Evolutionary conservation across 257 asterid genomes (phyloP).

Genomic region (Gentiana dahurica): DNA sequence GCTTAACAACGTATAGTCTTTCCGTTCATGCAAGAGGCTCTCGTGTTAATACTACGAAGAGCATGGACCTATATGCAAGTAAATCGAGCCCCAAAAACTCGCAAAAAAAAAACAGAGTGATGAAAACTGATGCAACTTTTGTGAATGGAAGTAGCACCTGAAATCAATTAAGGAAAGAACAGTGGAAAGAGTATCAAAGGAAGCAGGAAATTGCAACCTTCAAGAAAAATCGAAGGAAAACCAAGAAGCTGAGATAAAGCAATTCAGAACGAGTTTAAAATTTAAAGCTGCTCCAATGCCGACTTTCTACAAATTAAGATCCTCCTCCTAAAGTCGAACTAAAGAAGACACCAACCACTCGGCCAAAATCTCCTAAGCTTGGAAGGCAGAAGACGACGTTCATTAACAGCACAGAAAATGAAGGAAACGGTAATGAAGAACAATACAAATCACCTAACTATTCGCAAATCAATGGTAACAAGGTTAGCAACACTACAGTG

Average conservation of each 20-base stretch:
- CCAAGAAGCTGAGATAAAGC: slow-evolving; percentile 76
- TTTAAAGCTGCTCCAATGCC: slow-evolving; percentile 95
- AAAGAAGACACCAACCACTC: slow-evolving; percentile 79
- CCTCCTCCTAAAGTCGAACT: slow-evolving; percentile 74
- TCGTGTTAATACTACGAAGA: too few species aligned
- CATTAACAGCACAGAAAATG: slow-evolving; percentile 24
- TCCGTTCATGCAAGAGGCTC: too few species aligned
- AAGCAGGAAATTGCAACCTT: slow-evolving; percentile 39
- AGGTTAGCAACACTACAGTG: slow-evolving; percentile 17
- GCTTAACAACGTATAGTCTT: too few species aligned
- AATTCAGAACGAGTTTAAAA: slow-evolving; percentile 58
- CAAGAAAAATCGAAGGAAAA: slow-evolving; percentile 79
- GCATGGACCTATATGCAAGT: too few species aligned
- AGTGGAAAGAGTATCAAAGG: slow-evolving; percentile 25
- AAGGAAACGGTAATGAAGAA: slow-evolving; percentile 22
- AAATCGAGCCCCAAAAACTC: too few species aligned
- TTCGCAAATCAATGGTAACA: slow-evolving; percentile 17
- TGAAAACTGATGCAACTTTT: too few species aligned
- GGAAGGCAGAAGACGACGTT: slow-evolving; percentile 45
- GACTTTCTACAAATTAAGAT: slow-evolving; percentile 58
- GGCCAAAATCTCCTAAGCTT: slow-evolving; percentile 75
- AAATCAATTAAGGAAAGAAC: too few species aligned
- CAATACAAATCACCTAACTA: slow-evolving; percentile 29
- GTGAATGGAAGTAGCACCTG: too few species aligned
- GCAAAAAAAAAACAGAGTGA: too few species aligned